Evolutionary conservation across 73 alveolate species (phyloP), one percentile per base, ranked within the genome.

Genomic region (Paramecium sonneborni): DNA sequence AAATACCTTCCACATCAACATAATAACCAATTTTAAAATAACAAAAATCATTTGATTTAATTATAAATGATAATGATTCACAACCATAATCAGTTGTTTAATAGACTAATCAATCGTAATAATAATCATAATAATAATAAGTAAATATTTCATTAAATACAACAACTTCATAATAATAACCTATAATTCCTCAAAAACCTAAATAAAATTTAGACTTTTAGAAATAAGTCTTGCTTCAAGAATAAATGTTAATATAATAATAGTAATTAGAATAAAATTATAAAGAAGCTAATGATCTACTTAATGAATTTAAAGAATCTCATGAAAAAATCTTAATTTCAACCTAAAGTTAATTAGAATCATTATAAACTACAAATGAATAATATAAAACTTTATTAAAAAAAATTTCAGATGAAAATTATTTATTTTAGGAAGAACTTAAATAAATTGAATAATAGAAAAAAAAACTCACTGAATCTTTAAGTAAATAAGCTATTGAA

Each of bases 401-500:
- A 34, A 79, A 79, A 18, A 79, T 79, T 37, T 79, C 69, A 12
- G 90, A 79, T 79, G 90, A 79, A 44, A 79, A 79, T 79, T 57
- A 79, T 24, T 23, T 79, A 79, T 79, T 79, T 44, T 39, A 39
- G n/a, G 90, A 79, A 20, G 90, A 79, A 44, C 15, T 79, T 9
- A 79, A 79, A 79, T 30, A 79, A 30, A 21, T 79, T 39, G 72
- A 79, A 30, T 10, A 20, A 21, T 20, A 79, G n/a, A 79, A 79
- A n/a, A 79, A 41, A 23, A 79, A 79, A 41, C 32, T 39, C 3
- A 39, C 41, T 3, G 90, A 79, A 79, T 18, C 41, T 30, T 12
- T 79, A 46, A 79, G 41, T 79, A 41, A 44, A 44, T 79, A 39
- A 23, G 74, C 90, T 20, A 20, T 30, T 11, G 90, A 79, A 41